Conservation (phyloP, 148 eudicot genomes). For the Rhododendron molle region DNA sequence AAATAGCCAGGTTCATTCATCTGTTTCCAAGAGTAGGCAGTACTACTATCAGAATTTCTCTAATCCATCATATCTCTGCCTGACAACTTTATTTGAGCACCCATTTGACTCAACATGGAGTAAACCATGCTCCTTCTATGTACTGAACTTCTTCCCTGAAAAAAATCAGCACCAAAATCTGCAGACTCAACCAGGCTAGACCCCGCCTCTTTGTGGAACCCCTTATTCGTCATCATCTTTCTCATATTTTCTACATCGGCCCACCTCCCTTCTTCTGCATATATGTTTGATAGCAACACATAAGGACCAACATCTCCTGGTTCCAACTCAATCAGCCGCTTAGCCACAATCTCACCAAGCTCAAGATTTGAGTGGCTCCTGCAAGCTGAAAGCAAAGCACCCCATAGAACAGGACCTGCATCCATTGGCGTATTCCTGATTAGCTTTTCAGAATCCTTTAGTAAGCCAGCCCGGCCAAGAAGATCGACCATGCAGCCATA, state of each 20-base stretch:
- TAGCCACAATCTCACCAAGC: constrained; percentile 48
- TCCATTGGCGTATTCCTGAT: constrained; percentile 28
- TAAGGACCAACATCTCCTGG: constrained; percentile 45
- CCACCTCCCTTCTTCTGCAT: constrained; percentile 54
- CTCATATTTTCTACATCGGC: constrained; percentile 49
- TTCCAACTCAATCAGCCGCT: constrained; percentile 41
- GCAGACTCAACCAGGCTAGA: constrained; percentile 30
- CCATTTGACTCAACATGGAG: constrained; percentile 30
- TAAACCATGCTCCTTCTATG: constrained; percentile 30
- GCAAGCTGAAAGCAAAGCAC: constrained; percentile 55
- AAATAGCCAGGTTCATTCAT: background rate
- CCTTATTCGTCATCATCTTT: constrained; percentile 34
- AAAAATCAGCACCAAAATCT: background rate
- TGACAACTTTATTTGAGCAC: constrained; percentile 24
- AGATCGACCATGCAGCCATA: constrained; percentile 62
- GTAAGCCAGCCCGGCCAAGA: constrained; percentile 40
- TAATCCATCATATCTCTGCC: constrained; percentile 5
- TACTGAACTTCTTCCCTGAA: constrained; percentile 6
- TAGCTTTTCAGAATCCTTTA: constrained; percentile 36
- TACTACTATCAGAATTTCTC: background rate
- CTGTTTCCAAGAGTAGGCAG: background rate
- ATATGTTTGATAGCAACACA: constrained; percentile 47
- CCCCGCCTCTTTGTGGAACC: constrained; percentile 38
- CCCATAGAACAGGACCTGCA: constrained; percentile 45
- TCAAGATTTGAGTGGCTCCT: constrained; percentile 36